A percentile compares a stretch with the other conserved stretches of the same genome.
Conservation (phyloP, 2,329 filamentous ascomycete genomes). For the Aspergillus viridinutans region DNA sequence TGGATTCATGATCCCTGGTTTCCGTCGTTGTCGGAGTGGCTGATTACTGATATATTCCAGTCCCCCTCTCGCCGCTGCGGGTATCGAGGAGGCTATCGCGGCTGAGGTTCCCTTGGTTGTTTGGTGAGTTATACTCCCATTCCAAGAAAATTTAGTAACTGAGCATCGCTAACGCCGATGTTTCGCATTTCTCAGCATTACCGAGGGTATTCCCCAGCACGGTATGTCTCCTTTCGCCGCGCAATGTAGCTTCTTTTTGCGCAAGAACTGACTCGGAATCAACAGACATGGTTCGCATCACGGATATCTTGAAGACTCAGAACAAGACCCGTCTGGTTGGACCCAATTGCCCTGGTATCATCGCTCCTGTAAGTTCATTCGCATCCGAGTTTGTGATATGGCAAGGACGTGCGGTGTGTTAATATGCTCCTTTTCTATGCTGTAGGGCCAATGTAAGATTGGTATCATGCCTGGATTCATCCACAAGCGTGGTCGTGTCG, state of each 20-base stretch:
- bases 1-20: constrained; percentile 17
- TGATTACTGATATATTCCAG: constrained; percentile 45
- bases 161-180: constrained; percentile 1
- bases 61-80: constrained; percentile 82
- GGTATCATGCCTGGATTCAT: constrained; percentile 99
- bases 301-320: constrained; percentile 95
- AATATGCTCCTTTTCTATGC: constrained; percentile 21
- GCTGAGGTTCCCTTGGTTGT: constrained; percentile 94
- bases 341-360: constrained; percentile 97
- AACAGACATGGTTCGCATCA: constrained; percentile 97
- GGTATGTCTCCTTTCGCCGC: constrained; percentile 53
- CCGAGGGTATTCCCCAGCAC: constrained; percentile 95
- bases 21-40: background rate
- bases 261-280: constrained; percentile 13
- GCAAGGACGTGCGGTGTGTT: background rate
- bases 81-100: constrained; percentile 93
- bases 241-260: background rate
- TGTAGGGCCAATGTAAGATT: constrained; percentile 93
- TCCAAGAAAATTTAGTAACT: constrained; percentile 9
- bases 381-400: background rate
- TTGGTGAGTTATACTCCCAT: constrained; percentile 51
- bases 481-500: constrained; percentile 98
- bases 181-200: constrained; percentile 56
- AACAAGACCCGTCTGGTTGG: constrained; percentile 94
- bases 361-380: constrained; percentile 59